Percentiles rank a stretch among this genome's conserved stretches.
Conservation (phyloP, 2,329 filamentous ascomycete genomes). For the Stromatinia cepivora region DNA sequence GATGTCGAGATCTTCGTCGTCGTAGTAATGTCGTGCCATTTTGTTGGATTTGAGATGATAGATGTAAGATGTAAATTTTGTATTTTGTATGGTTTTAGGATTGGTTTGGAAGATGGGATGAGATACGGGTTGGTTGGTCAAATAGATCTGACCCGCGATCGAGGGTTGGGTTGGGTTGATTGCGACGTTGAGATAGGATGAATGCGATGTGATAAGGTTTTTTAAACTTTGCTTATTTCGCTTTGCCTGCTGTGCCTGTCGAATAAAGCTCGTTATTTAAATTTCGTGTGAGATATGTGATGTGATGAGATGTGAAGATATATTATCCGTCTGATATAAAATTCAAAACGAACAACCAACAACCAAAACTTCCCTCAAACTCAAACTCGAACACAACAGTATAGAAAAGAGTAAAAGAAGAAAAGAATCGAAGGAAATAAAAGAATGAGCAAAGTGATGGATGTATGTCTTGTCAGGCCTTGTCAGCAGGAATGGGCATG, state of each 20-base stretch:
- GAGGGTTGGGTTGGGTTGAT: constrained; percentile 4
- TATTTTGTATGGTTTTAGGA: neutral
- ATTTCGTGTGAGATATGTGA: neutral
- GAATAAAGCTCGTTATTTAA: neutral
- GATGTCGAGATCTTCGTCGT: constrained; percentile 58
- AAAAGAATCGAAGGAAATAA: neutral
- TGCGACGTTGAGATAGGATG: constrained; percentile 10
- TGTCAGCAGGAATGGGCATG: constrained; percentile 38
- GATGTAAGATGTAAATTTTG: neutral
- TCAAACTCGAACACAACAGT: neutral
- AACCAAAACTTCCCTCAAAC: neutral
- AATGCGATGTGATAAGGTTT: constrained; percentile 16
- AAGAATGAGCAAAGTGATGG: constrained; percentile 14
- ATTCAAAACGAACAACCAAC: neutral
- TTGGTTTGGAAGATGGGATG: neutral
- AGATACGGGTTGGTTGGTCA: neutral
- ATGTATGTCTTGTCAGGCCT: constrained; percentile 10
- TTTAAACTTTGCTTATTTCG: neutral
- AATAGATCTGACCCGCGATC: constrained; percentile 14
- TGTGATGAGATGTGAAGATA: neutral
- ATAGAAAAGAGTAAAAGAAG: neutral
- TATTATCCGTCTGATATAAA: neutral
- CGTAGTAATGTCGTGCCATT: constrained; percentile 42
- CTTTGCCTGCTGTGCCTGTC: too few relatives aligned
- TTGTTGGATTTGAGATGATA: constrained; percentile 36